Evolutionary conservation across 768 basidiomycete species (phyloP).

Genomic region (Lyophyllum semitale): DNA sequence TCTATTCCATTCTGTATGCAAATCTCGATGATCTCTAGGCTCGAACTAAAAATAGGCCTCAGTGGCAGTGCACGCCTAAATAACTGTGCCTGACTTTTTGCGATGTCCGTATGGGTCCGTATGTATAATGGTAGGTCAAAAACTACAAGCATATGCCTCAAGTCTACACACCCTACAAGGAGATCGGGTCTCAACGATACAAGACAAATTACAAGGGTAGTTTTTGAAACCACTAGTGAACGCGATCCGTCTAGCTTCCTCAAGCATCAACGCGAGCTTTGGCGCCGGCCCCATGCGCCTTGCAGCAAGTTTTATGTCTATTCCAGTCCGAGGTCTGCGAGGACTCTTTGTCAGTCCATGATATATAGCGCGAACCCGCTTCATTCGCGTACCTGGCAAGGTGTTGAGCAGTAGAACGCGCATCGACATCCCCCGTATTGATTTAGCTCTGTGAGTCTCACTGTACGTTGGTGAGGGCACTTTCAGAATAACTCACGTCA

Average conservation of each 20-base stretch:
- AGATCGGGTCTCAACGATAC: no score
- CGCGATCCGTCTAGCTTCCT: not conserved
- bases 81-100: not conserved
- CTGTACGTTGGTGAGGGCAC: not conserved
- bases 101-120: no score
- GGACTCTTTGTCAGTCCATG: not conserved
- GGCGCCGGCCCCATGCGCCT: not conserved
- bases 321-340: not conserved
- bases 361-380: not conserved
- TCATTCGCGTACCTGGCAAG: conserved; percentile 1
- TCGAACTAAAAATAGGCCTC: not conserved
- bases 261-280: not conserved
- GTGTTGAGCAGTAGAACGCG: conserved; percentile 1
- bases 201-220: no score
- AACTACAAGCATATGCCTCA: no score
- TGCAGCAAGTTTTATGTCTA: not conserved
- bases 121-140: no score
- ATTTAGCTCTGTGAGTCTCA: not conserved
- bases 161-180: no score
- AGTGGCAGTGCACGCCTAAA: not conserved
- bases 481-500: not conserved
- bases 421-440: not conserved
- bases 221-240: no score
- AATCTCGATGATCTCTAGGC: not conserved
- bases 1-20: not conserved